A percentile compares a stretch with the other conserved stretches of the same genome.
phyloP scores from a whole-genome alignment of 352 stramenopile species.

The Pythium vanterpoolii region DNA sequence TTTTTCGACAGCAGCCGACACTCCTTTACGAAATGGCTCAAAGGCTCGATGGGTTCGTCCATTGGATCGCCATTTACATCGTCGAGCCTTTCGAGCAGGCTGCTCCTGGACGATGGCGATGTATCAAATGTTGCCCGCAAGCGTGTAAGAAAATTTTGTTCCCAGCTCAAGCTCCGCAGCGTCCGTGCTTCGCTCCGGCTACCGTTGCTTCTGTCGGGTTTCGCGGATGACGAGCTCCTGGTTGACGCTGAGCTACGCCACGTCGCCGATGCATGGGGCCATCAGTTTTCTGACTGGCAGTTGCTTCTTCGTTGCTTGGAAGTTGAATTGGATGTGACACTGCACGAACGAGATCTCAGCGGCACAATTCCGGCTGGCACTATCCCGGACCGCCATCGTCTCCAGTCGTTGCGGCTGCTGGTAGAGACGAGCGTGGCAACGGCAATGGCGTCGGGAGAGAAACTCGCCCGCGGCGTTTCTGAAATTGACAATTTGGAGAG shows the following conservation, averaged over 20 bases:
- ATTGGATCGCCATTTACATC: background rate
- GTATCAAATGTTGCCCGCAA: constrained; percentile 27
- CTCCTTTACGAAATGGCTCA: constrained; percentile 15
- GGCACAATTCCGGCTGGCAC: constrained; percentile 10
- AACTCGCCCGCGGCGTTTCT: background rate
- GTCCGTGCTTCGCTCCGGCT: constrained; percentile 44
- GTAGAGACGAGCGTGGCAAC: constrained; percentile 39
- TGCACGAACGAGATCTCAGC: constrained; percentile 37
- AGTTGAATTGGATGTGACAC: constrained; percentile 53
- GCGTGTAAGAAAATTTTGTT: constrained; percentile 51
- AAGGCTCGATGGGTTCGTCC: background rate
- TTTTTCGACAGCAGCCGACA: background rate
- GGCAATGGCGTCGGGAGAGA: constrained; percentile 15
- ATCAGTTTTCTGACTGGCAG: constrained; percentile 48
- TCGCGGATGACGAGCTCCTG: constrained; percentile 38
- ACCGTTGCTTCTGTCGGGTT: constrained; percentile 44
- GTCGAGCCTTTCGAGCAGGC: background rate
- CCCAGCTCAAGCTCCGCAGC: constrained; percentile 45
- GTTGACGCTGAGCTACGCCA: constrained; percentile 55
- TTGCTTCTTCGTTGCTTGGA: constrained; percentile 55
- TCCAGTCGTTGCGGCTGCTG: constrained; percentile 60
- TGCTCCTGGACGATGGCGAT: background rate
- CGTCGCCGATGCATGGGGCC: constrained; percentile 35
- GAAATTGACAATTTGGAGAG: constrained; percentile 39
- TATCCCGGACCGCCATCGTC: constrained; percentile 37